Conservation (phyloP, 2,329 filamentous ascomycete species). For the Paraphoma chrysanthemicola region DNA sequence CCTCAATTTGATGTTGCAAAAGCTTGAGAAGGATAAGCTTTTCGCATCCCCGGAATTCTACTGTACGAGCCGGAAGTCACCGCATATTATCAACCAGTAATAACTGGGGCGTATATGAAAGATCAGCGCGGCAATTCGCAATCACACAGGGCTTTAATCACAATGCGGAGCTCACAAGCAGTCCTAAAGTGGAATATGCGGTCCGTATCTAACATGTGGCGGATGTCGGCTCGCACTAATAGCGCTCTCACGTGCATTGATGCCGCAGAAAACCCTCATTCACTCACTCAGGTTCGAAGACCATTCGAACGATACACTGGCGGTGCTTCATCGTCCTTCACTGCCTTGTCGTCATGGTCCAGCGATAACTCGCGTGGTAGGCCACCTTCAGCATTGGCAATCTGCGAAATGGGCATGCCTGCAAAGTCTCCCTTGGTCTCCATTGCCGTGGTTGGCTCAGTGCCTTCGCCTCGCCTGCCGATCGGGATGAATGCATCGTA, state of each 20-base stretch:
- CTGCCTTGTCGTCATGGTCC: slow-evolving; percentile 9
- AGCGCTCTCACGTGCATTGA: too few species aligned
- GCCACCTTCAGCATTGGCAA: slow-evolving; percentile 14
- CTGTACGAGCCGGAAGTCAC: too few species aligned
- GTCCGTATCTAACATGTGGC: too few species aligned
- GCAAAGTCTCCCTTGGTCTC: slow-evolving; percentile 35
- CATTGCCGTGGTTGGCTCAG: slow-evolving; percentile 39
- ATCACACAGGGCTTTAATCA: too few species aligned
- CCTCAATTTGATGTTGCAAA: neutral
- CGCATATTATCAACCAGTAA: too few species aligned
- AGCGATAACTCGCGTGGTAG: slow-evolving; percentile 9
- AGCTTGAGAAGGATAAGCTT: slow-evolving; percentile 16
- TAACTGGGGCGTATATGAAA: too few species aligned
- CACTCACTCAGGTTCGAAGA: neutral
- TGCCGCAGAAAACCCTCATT: too few species aligned
- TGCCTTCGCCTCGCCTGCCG: slow-evolving; percentile 55
- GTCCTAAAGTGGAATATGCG: too few species aligned
- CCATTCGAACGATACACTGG: neutral
- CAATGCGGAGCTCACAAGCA: too few species aligned
- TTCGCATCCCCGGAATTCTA: slow-evolving; percentile 7
- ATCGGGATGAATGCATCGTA: slow-evolving; percentile 61
- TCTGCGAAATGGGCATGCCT: slow-evolving; percentile 20
- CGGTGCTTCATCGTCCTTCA: slow-evolving; percentile 4
- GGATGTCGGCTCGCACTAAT: too few species aligned
- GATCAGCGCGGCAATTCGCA: too few species aligned